Base-by-base conservation (phyloP, 176 grass and related monocot genomes). In the Pontederia crassipes region DNA sequence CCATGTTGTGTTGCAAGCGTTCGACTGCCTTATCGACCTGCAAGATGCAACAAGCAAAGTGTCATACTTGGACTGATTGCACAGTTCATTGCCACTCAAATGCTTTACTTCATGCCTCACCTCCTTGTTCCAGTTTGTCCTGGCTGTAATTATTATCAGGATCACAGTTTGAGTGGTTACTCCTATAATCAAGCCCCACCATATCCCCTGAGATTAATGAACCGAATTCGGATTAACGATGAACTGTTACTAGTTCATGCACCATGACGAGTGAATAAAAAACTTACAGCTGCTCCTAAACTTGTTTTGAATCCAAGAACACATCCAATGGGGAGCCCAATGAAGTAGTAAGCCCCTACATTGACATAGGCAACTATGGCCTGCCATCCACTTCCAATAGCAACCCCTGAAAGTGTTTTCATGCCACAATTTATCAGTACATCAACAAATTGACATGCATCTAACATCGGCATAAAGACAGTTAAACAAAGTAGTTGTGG, bases 311-410 rank as follows among this genome's bases (percentile, higher is more conserved):
- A 89, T 69, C 85, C 85, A 2, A 95, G 82, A 48, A 86, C 35
- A 52, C 82, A 86, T 66, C 73, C 85, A 70, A 89, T 78, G 14
- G 89, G 89, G 40, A 95, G 77, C 11, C 89, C 89, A 32, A 89
- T 76, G 4, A 86, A 35, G 56, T 95, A 89, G 55, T 95, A 95
- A 53, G 89, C 82, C 2, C 82, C 74, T 8, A 89, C 79, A 64
- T 95, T 95, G 24, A 95, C 76, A 47, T 86, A 95, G 28, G 89
- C 89, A 27, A 95, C 89, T 59, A 80, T 16, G n/a, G 73, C 85
- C 29, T 95, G 89, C 85, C 85, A 95, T 52, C 89, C 89, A 69
- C 85, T 89, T 64, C 85, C 89, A 67, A 95, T 77, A 1, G 85
- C 82, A 8, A 89, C 89, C 48, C 89, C 82, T 95, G 69, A 16